Evolutionary conservation across 2,329 filamentous ascomycete genomes (phyloP), one percentile per base, ranked within the genome.

Genomic region (Periglandula ipomoeae): DNA sequence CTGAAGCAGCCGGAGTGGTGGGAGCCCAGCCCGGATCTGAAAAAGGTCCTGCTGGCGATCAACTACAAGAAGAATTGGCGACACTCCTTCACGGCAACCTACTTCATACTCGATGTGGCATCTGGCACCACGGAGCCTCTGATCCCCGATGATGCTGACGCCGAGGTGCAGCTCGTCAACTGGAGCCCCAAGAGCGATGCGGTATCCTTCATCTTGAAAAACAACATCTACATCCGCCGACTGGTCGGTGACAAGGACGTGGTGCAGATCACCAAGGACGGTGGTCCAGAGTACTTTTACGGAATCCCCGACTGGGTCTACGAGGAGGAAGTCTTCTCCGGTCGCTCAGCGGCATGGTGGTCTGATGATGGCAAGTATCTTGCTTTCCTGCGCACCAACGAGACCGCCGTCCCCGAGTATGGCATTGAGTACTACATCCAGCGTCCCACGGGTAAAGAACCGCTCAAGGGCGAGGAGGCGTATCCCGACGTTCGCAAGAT

Each of bases 291-390:
- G 57, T 81, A 93, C 51, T 98, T 98, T 67, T 96, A 98, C 59
- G 93, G 93, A 17, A 81, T 96, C 19, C 93, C 93, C 0, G 94
- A 98, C 65, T 98, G 93, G 93, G 93, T 97, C 0, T 95, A 95
- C 59, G 88, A 94, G 61, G 74, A 78, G 57, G 70, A 72, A 49
- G 70, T 72, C 3, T 87, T 97, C 53, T 66, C 72, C 13, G 84
- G 79, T 1, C 86, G 87, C 57, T 88, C 80, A 52, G 91, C 87
- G 5, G 94, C 90, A 1, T 98, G 94, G 93, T 98, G 90, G 90
- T 91, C 89, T 30, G 78, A 84, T 32, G 88, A 94, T 63, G 93
- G 90, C 46, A 85, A 89, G 58, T 95, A 87, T 62, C 70, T 98
- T 50, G 89, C 93, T 20, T 98, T 95, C 65, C 71, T 98, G 52